A percentile compares a stretch with the other conserved stretches of the same genome.
Conservation (phyloP, 768 basidiomycete genomes). For the Suillus lakei region DNA sequence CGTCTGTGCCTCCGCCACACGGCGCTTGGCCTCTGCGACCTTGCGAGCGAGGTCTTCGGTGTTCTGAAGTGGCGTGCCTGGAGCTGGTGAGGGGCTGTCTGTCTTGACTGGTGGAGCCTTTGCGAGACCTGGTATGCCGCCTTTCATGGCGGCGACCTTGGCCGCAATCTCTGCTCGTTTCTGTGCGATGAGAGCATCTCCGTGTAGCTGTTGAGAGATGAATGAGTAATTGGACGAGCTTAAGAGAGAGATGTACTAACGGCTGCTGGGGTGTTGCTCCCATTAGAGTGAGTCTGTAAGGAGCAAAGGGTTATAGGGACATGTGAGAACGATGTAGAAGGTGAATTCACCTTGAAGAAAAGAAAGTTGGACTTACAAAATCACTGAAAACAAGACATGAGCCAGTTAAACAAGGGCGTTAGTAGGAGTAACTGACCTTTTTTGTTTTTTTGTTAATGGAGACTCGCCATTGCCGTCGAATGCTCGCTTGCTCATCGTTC, state of each 20-base stretch:
- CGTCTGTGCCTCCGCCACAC: conserved; percentile 82
- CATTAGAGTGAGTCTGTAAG: conserved; percentile 57
- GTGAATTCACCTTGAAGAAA: conserved; percentile 74
- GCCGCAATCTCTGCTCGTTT: conserved; percentile 86
- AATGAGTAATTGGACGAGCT: conserved; percentile 5
- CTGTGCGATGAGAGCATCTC: conserved; percentile 76
- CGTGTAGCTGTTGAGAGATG: conserved; percentile 42
- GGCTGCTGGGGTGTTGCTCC: conserved; percentile 40
- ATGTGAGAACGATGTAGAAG: conserved; percentile 59
- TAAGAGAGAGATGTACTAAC: conserved; percentile 43
- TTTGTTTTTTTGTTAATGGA: conserved; percentile 59
- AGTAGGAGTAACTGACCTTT: conserved; percentile 55
- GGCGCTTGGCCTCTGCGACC: conserved; percentile 85
- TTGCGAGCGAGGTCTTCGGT: conserved; percentile 69
- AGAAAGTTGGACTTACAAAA: conserved; percentile 62
- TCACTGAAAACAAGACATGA: conserved; percentile 50
- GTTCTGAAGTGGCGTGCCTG: conserved; percentile 45
- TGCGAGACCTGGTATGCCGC: conserved; percentile 36
- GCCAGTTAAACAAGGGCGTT: conserved; percentile 8
- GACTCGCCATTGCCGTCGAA: conserved; percentile 59
- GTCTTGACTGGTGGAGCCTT: conserved; percentile 20
- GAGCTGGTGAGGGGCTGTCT: conserved; percentile 41
- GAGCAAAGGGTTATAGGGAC: conserved; percentile 69
- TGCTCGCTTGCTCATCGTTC: conserved; percentile 66
- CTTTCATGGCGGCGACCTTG: conserved; percentile 80